phyloP scores from a whole-genome alignment of 2,329 filamentous ascomycete genomes.

The Sordariomycetes sp. region DNA sequence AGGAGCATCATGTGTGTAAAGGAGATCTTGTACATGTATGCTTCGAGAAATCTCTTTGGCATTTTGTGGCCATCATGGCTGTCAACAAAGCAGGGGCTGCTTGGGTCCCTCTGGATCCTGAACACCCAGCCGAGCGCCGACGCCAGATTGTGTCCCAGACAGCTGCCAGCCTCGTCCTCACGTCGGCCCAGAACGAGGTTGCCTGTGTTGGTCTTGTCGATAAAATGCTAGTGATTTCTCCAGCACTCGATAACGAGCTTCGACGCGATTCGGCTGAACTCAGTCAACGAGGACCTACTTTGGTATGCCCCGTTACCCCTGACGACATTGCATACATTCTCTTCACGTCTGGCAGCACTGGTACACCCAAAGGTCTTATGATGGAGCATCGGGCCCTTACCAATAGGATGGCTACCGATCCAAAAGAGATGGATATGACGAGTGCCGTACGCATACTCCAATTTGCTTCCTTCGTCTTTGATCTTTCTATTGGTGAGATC shows the following conservation, averaged over 20 bases:
- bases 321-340: not conserved
- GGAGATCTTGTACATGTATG: conserved; percentile 3
- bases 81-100: conserved; percentile 6
- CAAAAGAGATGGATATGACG: not conserved
- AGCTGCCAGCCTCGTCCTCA: not conserved
- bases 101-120: conserved; percentile 5
- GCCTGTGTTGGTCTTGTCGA: not conserved
- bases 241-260: conserved; percentile 3
- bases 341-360: conserved; percentile 1
- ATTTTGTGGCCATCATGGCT: conserved; percentile 4
- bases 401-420: not conserved
- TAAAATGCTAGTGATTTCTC: not conserved
- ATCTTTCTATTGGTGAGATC: conserved; percentile 5
- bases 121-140: conserved; percentile 1
- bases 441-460: conserved; percentile 22
- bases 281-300: conserved; percentile 5
- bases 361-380: not conserved
- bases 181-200: not conserved
- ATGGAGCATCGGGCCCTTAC: not conserved
- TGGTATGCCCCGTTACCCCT: conserved; percentile 5
- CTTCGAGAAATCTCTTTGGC: conserved; percentile 5
- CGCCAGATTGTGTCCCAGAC: not conserved
- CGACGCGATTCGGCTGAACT: conserved; percentile 1
- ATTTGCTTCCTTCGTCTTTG: conserved; percentile 15
- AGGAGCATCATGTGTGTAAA: not conserved